phyloP scores from a whole-genome alignment of 805 yeast genomes.

The Teunomyces kruisii region DNA sequence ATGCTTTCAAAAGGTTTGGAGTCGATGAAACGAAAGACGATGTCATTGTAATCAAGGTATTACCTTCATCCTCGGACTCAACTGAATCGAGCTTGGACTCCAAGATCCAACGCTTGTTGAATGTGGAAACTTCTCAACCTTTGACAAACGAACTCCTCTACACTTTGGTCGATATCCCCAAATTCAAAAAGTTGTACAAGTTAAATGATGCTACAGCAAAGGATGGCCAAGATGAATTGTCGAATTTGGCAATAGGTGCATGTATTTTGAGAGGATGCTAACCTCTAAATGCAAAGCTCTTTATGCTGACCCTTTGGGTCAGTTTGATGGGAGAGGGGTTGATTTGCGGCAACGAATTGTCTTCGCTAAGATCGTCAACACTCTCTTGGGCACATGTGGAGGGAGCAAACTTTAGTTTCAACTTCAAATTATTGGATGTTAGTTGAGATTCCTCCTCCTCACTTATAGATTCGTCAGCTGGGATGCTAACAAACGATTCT shows the following conservation, averaged over 20 bases:
- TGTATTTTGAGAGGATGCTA: conserved; percentile 49
- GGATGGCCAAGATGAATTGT: conserved; percentile 24
- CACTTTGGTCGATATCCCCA: conserved; percentile 21
- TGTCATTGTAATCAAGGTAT: conserved; percentile 53
- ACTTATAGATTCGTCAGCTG: not conserved
- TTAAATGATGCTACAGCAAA: conserved; percentile 28
- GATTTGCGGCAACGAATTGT: conserved; percentile 1
- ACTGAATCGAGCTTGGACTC: not conserved
- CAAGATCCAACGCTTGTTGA: not conserved
- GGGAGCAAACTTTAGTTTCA: not conserved
- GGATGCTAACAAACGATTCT: conserved; percentile 1
- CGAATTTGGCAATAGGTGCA: conserved; percentile 46
- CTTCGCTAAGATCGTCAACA: not conserved
- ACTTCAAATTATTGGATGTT: not conserved
- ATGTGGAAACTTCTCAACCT: not conserved
- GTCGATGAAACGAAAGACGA: conserved; percentile 48
- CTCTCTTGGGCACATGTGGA: conserved; percentile 1
- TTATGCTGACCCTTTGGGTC: conserved; percentile 4
- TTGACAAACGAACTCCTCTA: conserved; percentile 2
- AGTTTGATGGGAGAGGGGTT: not conserved
- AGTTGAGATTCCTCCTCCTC: not conserved
- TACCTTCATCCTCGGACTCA: conserved; percentile 27
- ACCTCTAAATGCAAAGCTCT: conserved; percentile 19
- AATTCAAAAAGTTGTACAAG: conserved; percentile 38
- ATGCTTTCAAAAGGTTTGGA: conserved; percentile 71